Percentiles rank a stretch among this genome's conserved stretches.
phyloP scores from a whole-genome alignment of 257 asterid species.

The Cynanchum wilfordii region DNA sequence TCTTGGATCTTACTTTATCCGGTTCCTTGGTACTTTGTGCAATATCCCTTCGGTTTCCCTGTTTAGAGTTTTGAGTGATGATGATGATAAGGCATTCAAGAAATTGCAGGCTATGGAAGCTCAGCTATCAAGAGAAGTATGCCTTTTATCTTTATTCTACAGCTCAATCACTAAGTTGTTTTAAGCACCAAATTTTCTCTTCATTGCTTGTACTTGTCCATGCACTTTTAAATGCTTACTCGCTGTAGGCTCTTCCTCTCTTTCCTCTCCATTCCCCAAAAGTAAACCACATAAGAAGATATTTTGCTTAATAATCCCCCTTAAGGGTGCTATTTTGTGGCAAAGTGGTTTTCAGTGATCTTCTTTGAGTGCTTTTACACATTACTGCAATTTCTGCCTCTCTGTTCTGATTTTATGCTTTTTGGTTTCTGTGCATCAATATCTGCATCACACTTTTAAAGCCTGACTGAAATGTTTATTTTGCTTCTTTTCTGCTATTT shows the following conservation, averaged over 20 bases:
- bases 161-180: not conserved
- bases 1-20: conserved; percentile 84
- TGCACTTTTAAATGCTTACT: not conserved
- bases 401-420: not conserved
- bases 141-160: conserved; percentile 11
- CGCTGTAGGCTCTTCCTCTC: not conserved
- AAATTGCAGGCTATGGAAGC: conserved; percentile 70
- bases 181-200: not conserved
- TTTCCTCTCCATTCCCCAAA: not conserved
- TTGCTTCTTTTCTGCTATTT: too few relatives aligned
- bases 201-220: not conserved
- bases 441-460: not conserved
- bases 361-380: not conserved
- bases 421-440: not conserved
- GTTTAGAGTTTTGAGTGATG: conserved; percentile 56
- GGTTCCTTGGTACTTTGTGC: conserved; percentile 57
- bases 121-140: conserved; percentile 74
- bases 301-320: too few relatives aligned
- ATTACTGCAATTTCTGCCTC: not conserved
- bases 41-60: conserved; percentile 94
- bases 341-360: too few relatives aligned
- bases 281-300: too few relatives aligned
- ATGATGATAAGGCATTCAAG: conserved; percentile 74
- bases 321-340: not conserved
- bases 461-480: conserved; percentile 5